Conservation (phyloP, 2,329 filamentous ascomycete genomes). For the Colletotrichum truncatum region DNA sequence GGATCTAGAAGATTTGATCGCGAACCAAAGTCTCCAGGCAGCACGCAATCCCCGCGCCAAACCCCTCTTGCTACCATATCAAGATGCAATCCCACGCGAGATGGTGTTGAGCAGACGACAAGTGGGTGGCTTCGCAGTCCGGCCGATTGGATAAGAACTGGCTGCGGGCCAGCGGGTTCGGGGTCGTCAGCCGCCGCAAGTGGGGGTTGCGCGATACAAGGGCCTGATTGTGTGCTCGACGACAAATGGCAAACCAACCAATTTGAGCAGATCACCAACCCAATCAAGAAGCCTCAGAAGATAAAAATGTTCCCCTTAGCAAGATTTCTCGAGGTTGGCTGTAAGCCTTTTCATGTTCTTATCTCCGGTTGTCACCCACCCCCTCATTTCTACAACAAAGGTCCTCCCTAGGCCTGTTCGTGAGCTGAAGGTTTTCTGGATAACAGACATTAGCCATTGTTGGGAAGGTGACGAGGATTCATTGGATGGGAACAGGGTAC, state of each 20-base stretch:
- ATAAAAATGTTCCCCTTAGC: no score
- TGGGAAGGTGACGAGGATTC: no score
- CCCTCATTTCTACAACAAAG: no score
- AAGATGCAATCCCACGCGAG: background rate
- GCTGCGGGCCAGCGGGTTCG: slow-evolving; percentile 12
- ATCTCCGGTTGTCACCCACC: no score
- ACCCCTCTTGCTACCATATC: background rate
- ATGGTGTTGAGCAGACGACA: slow-evolving; percentile 2
- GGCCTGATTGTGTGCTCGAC: slow-evolving; percentile 26
- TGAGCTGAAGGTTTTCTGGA: no score
- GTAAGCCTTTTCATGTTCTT: no score
- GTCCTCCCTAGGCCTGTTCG: no score
- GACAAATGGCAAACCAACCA: slow-evolving; percentile 1
- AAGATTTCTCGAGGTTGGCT: no score
- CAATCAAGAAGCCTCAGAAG: background rate
- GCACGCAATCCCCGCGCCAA: slow-evolving; percentile 18
- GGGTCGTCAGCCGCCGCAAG: slow-evolving; percentile 1
- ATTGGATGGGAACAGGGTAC: no score
- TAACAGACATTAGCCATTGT: no score
- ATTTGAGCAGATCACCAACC: background rate
- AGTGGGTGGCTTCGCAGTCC: slow-evolving; percentile 4
- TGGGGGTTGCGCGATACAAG: slow-evolving; percentile 28
- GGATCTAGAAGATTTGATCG: background rate
- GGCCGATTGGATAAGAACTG: no score
- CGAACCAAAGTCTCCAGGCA: background rate